A percentile compares a stretch with the other conserved stretches of the same genome.
Conservation (phyloP, 2,329 filamentous ascomycete species). For the Xylaria sp. region DNA sequence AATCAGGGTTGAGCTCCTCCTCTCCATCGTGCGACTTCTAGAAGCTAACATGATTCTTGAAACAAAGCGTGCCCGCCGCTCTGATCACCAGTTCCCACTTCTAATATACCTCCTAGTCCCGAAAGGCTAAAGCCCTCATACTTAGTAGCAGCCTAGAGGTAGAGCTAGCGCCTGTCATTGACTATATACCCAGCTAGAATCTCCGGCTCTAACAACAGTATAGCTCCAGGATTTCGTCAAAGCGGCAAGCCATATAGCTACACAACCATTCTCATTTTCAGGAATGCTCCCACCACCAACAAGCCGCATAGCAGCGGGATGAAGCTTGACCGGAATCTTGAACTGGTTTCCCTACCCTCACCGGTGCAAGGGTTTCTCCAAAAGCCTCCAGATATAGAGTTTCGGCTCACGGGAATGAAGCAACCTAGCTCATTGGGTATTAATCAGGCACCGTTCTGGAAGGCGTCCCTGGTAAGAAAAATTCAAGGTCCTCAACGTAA, state of each 20-base stretch:
- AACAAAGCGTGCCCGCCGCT: neutral
- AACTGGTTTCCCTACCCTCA: neutral
- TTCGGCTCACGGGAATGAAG: slow-evolving; percentile 18
- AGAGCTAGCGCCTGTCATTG: slow-evolving; percentile 9
- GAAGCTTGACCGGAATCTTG: neutral
- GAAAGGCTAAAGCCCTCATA: neutral
- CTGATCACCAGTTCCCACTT: neutral
- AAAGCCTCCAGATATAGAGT: slow-evolving; percentile 6
- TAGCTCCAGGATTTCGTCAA: neutral
- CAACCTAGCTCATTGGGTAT: slow-evolving; percentile 25
- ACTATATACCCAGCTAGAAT: neutral
- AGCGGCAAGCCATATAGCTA: neutral
- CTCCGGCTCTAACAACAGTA: neutral
- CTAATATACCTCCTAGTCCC: neutral
- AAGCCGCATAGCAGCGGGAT: neutral
- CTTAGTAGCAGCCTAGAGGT: slow-evolving; percentile 5
- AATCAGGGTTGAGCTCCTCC: slow-evolving; percentile 6
- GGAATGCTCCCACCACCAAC: slow-evolving; percentile 6
- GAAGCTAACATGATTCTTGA: slow-evolving; percentile 18
- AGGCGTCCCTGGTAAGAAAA: slow-evolving; percentile 3
- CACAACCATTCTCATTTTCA: neutral
- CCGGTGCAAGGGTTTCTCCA: slow-evolving; percentile 4
- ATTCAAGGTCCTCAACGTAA: neutral
- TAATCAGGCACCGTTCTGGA: slow-evolving; percentile 22
- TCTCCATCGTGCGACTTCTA: slow-evolving; percentile 27